Conservation (phyloP, 352 stramenopile species). For the Phytophthora agathidicida region DNA sequence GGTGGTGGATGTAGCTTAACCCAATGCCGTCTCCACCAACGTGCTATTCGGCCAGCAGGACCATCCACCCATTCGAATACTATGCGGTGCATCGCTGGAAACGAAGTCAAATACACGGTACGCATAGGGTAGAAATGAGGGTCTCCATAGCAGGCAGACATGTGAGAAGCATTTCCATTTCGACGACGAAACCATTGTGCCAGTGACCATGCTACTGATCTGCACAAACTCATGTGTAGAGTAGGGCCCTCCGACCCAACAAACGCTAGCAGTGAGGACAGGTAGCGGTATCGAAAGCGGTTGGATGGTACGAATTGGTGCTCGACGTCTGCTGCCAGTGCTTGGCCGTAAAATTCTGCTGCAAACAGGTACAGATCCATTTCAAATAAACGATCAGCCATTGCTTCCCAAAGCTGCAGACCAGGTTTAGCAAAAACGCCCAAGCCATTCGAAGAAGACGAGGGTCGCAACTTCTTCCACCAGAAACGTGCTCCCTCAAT, state of each 20-base stretch:
- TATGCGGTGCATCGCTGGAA: constrained; percentile 39
- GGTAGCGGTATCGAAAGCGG: constrained; percentile 32
- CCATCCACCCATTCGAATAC: constrained; percentile 48
- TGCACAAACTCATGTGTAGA: constrained; percentile 18
- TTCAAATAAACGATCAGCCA: constrained; percentile 38
- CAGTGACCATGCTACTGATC: constrained; percentile 37
- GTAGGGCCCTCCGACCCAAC: constrained; percentile 14
- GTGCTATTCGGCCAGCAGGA: constrained; percentile 33
- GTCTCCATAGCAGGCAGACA: constrained; percentile 26
- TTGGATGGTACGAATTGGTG: constrained; percentile 7
- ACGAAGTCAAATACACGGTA: constrained; percentile 32
- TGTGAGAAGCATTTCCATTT: not conserved
- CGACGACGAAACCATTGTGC: constrained; percentile 19
- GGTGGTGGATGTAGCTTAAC: not conserved
- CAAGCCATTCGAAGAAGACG: not conserved
- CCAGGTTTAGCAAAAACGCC: not conserved
- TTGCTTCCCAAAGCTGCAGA: constrained; percentile 9
- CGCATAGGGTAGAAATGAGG: constrained; percentile 40
- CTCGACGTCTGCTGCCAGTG: not conserved
- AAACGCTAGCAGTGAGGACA: constrained; percentile 35
- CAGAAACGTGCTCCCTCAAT: constrained; percentile 33
- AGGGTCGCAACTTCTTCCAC: constrained; percentile 38
- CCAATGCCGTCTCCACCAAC: constrained; percentile 36
- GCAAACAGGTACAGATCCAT: constrained; percentile 43
- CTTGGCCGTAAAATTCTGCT: constrained; percentile 38